phyloP scores from a whole-genome alignment of 345 rosid genomes.

The Aethionema arabicum region DNA sequence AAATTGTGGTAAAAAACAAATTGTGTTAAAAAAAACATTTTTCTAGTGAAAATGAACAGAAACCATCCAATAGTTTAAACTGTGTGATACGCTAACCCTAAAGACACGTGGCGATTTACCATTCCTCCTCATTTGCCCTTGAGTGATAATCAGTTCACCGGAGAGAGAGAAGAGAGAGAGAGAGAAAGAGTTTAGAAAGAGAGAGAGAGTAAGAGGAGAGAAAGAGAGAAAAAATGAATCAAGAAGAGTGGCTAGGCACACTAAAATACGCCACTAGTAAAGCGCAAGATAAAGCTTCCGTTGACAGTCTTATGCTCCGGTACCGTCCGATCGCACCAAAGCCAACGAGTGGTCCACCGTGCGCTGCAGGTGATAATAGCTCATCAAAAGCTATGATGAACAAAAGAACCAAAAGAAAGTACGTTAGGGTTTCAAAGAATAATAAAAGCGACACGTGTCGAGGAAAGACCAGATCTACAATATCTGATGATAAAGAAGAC shows the following conservation, averaged over 20 bases:
- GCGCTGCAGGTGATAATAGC: constrained; percentile 24
- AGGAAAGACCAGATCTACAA: constrained; percentile 36
- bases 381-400: constrained; percentile 25
- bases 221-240: constrained; percentile 30
- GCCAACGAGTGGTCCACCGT: constrained; percentile 42
- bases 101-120: constrained; percentile 46
- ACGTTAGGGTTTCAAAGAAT: constrained; percentile 69
- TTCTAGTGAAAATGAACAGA: constrained; percentile 23
- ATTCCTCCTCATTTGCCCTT: constrained; percentile 27
- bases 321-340: constrained; percentile 79
- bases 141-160: constrained; percentile 37
- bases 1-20: no score
- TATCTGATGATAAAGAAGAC: constrained; percentile 19
- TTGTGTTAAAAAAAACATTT: constrained; percentile 16
- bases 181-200: constrained; percentile 19
- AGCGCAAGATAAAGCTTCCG: constrained; percentile 43
- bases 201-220: constrained; percentile 15
- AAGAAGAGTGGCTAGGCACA: constrained; percentile 38
- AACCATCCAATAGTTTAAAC: constrained; percentile 32
- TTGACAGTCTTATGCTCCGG: constrained; percentile 60
- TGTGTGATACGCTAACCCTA: constrained; percentile 39
- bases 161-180: constrained; percentile 34
- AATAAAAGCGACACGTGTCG: constrained; percentile 34
- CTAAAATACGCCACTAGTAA: constrained; percentile 34
- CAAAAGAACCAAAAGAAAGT: constrained; percentile 63